Percentiles rank a stretch among this genome's conserved stretches.
Evolutionary conservation across 805 yeast species (phyloP).

Genomic region (Yamadazyma laniorum): DNA sequence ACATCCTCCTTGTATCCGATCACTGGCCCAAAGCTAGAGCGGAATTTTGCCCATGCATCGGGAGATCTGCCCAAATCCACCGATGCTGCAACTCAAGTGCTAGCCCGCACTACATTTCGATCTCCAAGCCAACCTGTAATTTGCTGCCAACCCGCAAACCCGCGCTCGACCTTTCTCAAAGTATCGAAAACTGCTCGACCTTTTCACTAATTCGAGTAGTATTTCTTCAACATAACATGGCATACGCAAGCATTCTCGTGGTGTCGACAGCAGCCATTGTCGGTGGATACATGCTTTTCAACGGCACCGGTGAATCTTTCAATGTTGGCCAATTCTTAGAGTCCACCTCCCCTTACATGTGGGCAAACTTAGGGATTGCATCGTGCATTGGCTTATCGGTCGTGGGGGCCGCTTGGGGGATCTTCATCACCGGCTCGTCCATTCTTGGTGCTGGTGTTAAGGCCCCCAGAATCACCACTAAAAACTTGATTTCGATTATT

Average conservation of each 20-base stretch:
- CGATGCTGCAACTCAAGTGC: too few relatives aligned
- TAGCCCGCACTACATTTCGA: too few relatives aligned
- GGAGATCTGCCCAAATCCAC: too few relatives aligned
- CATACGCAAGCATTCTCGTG: slow-evolving; percentile 21
- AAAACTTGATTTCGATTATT: slow-evolving; percentile 92
- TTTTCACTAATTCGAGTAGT: too few relatives aligned
- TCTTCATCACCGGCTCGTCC: slow-evolving; percentile 91
- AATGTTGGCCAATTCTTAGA: slow-evolving; percentile 86
- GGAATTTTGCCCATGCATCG: too few relatives aligned
- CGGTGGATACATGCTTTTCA: slow-evolving; percentile 71
- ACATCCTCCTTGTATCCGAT: too few relatives aligned
- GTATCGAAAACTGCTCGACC: too few relatives aligned
- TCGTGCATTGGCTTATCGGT: slow-evolving; percentile 92
- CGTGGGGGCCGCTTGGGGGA: slow-evolving; percentile 99
- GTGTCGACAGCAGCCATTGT: slow-evolving; percentile 35
- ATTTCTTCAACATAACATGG: too few relatives aligned
- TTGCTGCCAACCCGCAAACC: too few relatives aligned
- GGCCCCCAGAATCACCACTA: slow-evolving; percentile 96
- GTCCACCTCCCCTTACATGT: slow-evolving; percentile 89
- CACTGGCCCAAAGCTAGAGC: too few relatives aligned
- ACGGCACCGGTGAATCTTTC: slow-evolving; percentile 89
- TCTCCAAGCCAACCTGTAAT: too few relatives aligned
- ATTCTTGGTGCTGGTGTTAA: slow-evolving; percentile 97
- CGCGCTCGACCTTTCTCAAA: too few relatives aligned
- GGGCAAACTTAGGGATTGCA: slow-evolving; percentile 92